Base-by-base conservation (phyloP, 331 rosid species). In the Acacia pycnantha region DNA sequence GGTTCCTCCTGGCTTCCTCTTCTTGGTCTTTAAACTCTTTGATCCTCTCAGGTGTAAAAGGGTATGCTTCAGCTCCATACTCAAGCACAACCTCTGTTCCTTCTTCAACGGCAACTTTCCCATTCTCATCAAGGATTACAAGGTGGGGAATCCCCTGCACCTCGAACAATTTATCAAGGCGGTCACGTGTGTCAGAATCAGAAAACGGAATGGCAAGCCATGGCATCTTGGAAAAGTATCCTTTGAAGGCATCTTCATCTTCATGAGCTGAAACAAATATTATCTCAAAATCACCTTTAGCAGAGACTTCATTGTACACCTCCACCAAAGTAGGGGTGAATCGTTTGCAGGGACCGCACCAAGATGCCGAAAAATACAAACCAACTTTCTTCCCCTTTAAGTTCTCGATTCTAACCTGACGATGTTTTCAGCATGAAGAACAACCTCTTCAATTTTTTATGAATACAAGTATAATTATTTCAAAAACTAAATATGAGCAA, bases 171-270 rank as follows among this genome's bases (percentile, higher is more conserved):
- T 80, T 85, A 78, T 89, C 86, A 67, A 92, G 82, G 27, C 48
- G 51, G 8, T 13, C 37, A 0, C 89, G 88, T 3, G 80, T 86
- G 6, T 88, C 90, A 0, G 93, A 82, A 83, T 91, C 93, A 7
- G 90, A 85, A 79, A 86, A 91, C 6, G 97, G 93, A 74, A 93
- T 77, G 4, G 93, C 88, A 74, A 93, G 89, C 97, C 97, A 93
- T 29, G 96, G 93, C 97, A 93, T 93, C 86, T 88, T 82, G 82
- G 94, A 86, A 76, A 91, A 93, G 82, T 93, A 93, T 0, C 54
- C 71, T 3, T 83, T 79, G 83, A 91, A 91, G 8, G 92, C 70
- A 41, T 87, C 90, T 1, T 93, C 94, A 66, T 90, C 89, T 59
- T 64, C 46, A 61, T 93, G 94, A 24, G 87, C 89, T 0, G 96